Evolutionary conservation across 306 rosid genomes (phyloP).

Genomic region (Ziziphus jujuba): DNA sequence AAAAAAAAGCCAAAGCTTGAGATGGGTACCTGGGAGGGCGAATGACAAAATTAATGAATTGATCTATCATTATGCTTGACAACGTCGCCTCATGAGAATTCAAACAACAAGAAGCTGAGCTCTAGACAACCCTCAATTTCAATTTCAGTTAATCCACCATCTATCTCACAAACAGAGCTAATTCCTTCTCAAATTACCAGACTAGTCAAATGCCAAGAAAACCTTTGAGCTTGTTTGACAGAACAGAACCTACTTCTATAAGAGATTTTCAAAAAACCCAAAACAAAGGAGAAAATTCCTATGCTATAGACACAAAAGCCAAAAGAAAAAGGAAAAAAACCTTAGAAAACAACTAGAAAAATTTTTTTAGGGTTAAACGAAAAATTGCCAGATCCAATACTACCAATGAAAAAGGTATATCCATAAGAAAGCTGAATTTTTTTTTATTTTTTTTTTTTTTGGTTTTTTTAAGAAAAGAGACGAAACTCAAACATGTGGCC

Average conservation of each 20-base stretch:
- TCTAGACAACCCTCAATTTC: constrained; percentile 34
- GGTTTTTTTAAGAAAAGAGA: neutral
- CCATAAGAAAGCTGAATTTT: constrained; percentile 3
- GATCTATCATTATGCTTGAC: constrained; percentile 77
- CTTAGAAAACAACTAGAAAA: neutral
- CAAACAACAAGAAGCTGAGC: constrained; percentile 31
- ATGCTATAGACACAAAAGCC: too few relatives aligned
- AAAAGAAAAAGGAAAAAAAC: neutral
- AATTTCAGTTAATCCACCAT: constrained; percentile 18
- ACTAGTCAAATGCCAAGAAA: neutral
- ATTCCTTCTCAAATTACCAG: neutral
- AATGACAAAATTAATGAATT: constrained; percentile 88
- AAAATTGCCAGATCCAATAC: constrained; percentile 25
- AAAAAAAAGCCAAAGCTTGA: constrained; percentile 10
- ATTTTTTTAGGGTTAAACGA: neutral
- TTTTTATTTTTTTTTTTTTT: too few relatives aligned
- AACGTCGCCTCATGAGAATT: constrained; percentile 51
- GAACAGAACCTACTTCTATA: neutral
- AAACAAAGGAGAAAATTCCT: too few relatives aligned
- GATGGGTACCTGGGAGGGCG: constrained; percentile 90
- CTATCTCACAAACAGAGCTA: neutral
- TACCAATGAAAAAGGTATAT: neutral
- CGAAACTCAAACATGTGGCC: neutral
- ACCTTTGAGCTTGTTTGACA: neutral
- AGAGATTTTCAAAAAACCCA: too few relatives aligned